Percentiles rank a stretch among this genome's conserved stretches.
phyloP scores from a whole-genome alignment of 495 filamentous ascomycete species.

The Aspergillus hancockii region DNA sequence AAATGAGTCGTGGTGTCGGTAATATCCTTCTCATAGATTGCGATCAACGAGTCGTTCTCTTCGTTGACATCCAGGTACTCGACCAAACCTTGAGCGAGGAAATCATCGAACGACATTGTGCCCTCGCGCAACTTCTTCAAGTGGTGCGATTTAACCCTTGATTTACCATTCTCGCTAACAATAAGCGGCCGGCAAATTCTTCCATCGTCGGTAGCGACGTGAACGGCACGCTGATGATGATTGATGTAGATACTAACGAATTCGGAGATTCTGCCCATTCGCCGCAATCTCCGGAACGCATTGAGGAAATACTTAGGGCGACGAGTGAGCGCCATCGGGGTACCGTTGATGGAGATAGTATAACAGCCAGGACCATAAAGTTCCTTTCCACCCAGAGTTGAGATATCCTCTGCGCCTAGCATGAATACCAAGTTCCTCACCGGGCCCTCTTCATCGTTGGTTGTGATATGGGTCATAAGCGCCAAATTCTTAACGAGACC shows the following conservation, averaged over 20 bases:
- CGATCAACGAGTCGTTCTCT: constrained; percentile 93
- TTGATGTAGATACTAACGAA: constrained; percentile 97
- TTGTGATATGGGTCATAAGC: constrained; percentile 98
- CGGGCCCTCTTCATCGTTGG: constrained; percentile 86
- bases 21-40: constrained; percentile 83
- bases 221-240: constrained; percentile 83
- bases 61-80: constrained; percentile 99
- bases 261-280: constrained; percentile 85
- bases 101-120: constrained; percentile 86
- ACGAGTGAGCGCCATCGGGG: constrained; percentile 79
- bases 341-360: constrained; percentile 93
- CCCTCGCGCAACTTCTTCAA: constrained; percentile 78
- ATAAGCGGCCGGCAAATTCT: constrained; percentile 94
- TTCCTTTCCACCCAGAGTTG: constrained; percentile 70
- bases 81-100: constrained; percentile 81
- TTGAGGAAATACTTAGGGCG: constrained; percentile 81
- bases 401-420: constrained; percentile 77
- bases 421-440: constrained; percentile 78
- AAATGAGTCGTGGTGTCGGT: constrained; percentile 81
- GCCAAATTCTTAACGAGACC: constrained; percentile 98
- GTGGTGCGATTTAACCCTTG: constrained; percentile 73
- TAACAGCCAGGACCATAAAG: constrained; percentile 82
- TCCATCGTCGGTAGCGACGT: constrained; percentile 95
- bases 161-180: constrained; percentile 82
- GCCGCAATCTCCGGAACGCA: constrained; percentile 78